Percentiles rank a stretch among this genome's conserved stretches.
Conservation (phyloP, 345 rosid genomes). For the Syzygium aromaticum region DNA sequence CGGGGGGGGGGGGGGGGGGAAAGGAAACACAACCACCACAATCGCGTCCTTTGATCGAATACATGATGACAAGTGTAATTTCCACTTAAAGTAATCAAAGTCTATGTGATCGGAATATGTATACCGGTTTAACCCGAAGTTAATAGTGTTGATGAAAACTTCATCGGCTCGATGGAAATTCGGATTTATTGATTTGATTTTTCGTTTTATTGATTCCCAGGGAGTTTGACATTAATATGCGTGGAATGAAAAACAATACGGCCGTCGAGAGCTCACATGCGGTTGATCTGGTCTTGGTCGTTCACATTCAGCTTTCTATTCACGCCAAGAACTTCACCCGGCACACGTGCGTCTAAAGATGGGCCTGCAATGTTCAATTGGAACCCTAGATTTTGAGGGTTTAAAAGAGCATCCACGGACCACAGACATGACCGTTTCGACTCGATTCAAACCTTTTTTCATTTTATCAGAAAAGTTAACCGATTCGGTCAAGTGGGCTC, state of each 20-base stretch:
- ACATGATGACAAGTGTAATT: neutral
- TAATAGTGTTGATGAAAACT: neutral
- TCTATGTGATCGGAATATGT: neutral
- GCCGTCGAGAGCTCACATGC: neutral
- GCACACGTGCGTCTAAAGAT: neutral
- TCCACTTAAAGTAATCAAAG: neutral
- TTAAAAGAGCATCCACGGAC: neutral
- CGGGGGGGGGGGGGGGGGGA: neutral
- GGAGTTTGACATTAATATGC: neutral
- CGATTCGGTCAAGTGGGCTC: neutral
- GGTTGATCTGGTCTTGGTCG: neutral
- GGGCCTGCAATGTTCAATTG: neutral
- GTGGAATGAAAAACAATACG: neutral
- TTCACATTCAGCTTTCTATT: neutral
- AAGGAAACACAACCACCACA: neutral
- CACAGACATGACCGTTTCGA: neutral
- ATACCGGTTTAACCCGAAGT: neutral
- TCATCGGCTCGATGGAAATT: neutral
- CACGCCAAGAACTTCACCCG: fast-evolving
- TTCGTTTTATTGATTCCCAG: neutral
- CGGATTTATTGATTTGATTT: neutral
- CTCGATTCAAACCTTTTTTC: neutral
- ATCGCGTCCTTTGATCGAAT: neutral
- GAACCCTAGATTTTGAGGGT: neutral
- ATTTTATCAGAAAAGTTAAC: neutral